These are phyloP conservation scores for Solanum bukasovii DNA, from an alignment of 257 asterid genomes.

Conservation along the genomic window DNA sequence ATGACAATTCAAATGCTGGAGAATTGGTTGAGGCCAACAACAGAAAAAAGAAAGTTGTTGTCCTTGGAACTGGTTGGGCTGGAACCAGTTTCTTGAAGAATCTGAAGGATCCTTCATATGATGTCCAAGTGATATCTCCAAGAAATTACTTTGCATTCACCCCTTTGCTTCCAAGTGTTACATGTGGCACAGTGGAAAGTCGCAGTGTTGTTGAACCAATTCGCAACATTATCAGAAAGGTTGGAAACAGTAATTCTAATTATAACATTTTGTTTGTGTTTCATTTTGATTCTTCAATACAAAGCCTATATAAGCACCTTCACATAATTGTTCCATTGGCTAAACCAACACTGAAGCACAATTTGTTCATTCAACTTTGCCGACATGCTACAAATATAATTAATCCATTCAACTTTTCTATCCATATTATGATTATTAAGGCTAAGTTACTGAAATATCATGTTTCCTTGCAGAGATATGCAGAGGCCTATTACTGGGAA, in stretches of 20 bases:
- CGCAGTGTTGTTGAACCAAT: constrained; percentile 95
- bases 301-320: not conserved
- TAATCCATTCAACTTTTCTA: not conserved
- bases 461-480: constrained; percentile 45
- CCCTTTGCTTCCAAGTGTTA: constrained; percentile 92
- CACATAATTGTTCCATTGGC: not conserved
- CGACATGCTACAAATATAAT: not conserved
- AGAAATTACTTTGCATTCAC: constrained; percentile 94
- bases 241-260: not conserved
- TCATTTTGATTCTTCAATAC: not conserved
- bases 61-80: constrained; percentile 99
- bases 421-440: not conserved
- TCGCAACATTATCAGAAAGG: constrained; percentile 86
- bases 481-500: constrained; percentile 57
- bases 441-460: not conserved
- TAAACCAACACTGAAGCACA: not conserved
- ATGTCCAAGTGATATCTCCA: constrained; percentile 90
- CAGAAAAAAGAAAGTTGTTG: constrained; percentile 74
- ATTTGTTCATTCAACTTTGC: not conserved
- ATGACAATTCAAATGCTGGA: constrained; percentile 19
- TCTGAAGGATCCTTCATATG: constrained; percentile 62
- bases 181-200: constrained; percentile 88
- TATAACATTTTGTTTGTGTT: not conserved
- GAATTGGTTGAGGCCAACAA: constrained; percentile 23
- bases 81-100: constrained; percentile 80